Evolutionary conservation across 495 filamentous ascomycete genomes (phyloP), one percentile per base, ranked within the genome.

Genomic region (Bombardia bombarda): DNA sequence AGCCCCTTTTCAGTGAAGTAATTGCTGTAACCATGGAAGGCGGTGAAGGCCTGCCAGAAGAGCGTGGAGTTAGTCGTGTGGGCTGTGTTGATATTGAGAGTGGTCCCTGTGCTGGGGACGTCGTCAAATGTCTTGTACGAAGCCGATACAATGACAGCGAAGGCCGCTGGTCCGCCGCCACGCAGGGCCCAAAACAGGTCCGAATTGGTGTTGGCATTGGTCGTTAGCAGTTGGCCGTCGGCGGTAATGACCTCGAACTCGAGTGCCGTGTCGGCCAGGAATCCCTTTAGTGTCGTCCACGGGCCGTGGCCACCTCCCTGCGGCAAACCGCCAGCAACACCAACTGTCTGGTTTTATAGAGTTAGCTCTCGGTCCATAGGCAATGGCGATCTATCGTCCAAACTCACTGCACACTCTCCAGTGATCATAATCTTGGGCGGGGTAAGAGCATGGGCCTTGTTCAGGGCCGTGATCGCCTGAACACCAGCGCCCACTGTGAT

Each of bases 151-250:
- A 83, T 75, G 19, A 82, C 67, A 4, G 65, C 80, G 34, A 70
- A 82, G 5, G 75, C 65, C 1, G 73, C 70, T 3, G 67, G 75
- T 8, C 78, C 79, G 10, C 79, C 79, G 12, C 79, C 80, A 28
- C 66, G 68, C 1, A 83, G 61, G 2, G 78, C 81, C 79, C 73
- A 83, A 67, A 81, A 85, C 8, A 83, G 71, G 32, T 84, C 80
- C 0, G 72, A 45, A 43, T 83, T 68, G 25, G 57, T 61, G 12
- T 61, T 49, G 9, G 69, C 51, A 26, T 69, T 73, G 7, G 74
- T 76, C 0, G 69, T 79, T 3, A 70, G 58, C 18, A 72, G 68
- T 14, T 53, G 43, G 9, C 80, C 80, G 23, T 75, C 66, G 14
- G 77, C 66, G 0, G 75, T 70, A n/a, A 83, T 68, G 33, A 83